These are phyloP conservation scores for Coelastrella sp. DNA, from an alignment of 139 green algal genomes.

Conservation along the genomic window DNA sequence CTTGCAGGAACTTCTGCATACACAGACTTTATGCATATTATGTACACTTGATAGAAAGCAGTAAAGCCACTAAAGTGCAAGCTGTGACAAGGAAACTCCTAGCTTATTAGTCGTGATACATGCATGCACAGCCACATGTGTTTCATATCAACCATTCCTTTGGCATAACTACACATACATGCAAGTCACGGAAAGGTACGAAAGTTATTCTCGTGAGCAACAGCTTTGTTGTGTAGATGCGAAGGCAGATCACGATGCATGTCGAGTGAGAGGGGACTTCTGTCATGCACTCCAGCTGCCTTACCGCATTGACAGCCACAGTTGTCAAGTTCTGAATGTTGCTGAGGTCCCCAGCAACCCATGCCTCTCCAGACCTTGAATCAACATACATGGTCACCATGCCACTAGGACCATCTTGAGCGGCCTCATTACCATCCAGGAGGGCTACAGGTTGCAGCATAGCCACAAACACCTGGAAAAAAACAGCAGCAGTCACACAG, in stretches of 20 bases:
- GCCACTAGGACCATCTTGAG: background rate
- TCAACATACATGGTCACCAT: constrained; percentile 16
- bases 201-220: no score
- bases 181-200: no score
- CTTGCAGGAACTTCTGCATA: no score
- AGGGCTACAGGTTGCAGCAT: background rate
- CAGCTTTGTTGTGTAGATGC: background rate
- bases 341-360: background rate
- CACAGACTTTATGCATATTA: no score
- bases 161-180: no score
- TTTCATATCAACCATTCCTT: no score
- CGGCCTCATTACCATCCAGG: background rate
- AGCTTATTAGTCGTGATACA: no score
- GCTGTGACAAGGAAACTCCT: no score
- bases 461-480: constrained; percentile 7
- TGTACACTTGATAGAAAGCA: no score
- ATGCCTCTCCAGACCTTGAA: background rate
- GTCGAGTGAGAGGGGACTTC: background rate
- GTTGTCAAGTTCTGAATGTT: constrained; percentile 18
- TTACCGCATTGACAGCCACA: constrained; percentile 5
- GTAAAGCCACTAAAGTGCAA: no score
- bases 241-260: background rate
- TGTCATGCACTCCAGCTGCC: background rate
- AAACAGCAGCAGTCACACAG: background rate
- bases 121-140: no score